These are phyloP conservation scores for Suhomyces anneliseae DNA, from an alignment of 1,139 yeast species.

Conservation along the genomic window DNA sequence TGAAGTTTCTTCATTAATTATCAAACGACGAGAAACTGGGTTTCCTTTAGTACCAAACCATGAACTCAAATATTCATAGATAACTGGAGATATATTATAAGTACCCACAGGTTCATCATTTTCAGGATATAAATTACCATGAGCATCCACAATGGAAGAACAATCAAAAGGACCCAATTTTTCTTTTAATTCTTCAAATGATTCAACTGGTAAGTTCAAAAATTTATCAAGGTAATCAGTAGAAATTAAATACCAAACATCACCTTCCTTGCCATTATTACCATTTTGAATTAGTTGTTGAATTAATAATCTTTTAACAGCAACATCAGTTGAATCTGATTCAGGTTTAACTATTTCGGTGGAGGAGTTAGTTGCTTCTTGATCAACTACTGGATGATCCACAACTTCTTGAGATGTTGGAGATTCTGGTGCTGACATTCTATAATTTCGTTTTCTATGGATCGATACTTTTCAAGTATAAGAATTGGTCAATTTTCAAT, in stretches of 20 bases:
- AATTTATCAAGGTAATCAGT: constrained; percentile 28
- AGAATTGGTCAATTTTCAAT: neutral
- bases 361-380: neutral
- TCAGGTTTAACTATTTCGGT: neutral
- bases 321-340: constrained; percentile 1
- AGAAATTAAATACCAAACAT: constrained; percentile 39
- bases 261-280: constrained; percentile 26
- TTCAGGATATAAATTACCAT: constrained; percentile 34
- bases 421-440: neutral
- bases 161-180: constrained; percentile 38
- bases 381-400: neutral
- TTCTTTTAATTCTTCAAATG: constrained; percentile 27
- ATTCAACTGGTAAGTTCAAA: constrained; percentile 23
- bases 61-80: constrained; percentile 42
- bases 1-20: constrained; percentile 39
- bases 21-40: constrained; percentile 49
- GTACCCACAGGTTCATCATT: constrained; percentile 32
- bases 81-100: constrained; percentile 35
- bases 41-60: constrained; percentile 56
- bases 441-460: neutral
- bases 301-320: constrained; percentile 20
- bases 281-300: constrained; percentile 20
- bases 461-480: neutral
- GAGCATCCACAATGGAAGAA: constrained; percentile 28
- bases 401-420: neutral